These are phyloP conservation scores for Candolleomyces efflorescens DNA, from an alignment of 768 basidiomycete genomes.

Conservation along the genomic window DNA sequence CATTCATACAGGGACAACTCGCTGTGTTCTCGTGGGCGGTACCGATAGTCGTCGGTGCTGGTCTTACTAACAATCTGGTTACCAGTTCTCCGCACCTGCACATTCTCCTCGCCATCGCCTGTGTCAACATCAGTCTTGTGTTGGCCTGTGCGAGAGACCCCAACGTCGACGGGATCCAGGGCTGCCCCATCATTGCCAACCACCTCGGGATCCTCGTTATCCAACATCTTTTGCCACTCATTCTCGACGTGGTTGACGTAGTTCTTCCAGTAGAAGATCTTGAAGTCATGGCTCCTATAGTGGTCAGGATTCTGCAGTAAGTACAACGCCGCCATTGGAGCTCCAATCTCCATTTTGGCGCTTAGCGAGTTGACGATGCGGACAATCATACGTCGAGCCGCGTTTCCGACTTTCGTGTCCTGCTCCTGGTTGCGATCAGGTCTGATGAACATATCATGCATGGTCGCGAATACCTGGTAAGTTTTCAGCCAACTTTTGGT, in stretches of 20 bases:
- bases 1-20: not conserved
- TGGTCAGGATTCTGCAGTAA: constrained; percentile 24
- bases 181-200: not conserved
- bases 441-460: constrained; percentile 21
- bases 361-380: constrained; percentile 24
- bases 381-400: not conserved
- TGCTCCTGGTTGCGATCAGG: too few species aligned
- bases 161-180: not conserved
- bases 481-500: constrained; percentile 37
- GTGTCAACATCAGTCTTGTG: too few species aligned
- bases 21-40: not conserved
- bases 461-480: constrained; percentile 30
- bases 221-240: not conserved
- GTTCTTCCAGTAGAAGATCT: constrained; percentile 20
- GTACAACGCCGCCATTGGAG: constrained; percentile 22
- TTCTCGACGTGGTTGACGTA: not conserved
- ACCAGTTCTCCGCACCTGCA: not conserved
- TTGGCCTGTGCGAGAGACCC: too few species aligned
- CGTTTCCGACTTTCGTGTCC: constrained; percentile 6
- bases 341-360: constrained; percentile 22
- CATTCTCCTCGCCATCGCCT: too few species aligned
- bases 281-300: constrained; percentile 24
- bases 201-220: too few species aligned
- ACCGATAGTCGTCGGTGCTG: not conserved
- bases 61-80: not conserved